These are phyloP conservation scores for Theileria parva DNA, from an alignment of 169 alveolate species.

Conservation along the genomic window DNA sequence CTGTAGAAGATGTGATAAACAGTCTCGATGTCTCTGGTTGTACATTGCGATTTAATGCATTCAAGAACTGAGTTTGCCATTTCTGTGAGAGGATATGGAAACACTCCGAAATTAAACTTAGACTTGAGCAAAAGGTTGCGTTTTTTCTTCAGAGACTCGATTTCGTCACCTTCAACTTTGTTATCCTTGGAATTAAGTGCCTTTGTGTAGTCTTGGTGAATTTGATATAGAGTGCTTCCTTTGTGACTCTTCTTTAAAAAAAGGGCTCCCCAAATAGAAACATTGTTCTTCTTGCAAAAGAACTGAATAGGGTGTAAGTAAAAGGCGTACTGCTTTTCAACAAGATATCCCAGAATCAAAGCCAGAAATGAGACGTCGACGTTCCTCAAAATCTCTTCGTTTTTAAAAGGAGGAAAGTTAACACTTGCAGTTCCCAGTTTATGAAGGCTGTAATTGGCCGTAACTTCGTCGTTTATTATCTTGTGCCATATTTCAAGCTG, in stretches of 20 bases:
- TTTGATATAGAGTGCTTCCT: neutral
- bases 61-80: conserved; percentile 37
- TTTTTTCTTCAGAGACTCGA: conserved; percentile 19
- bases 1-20: conserved; percentile 40
- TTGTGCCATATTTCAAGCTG: conserved; percentile 63
- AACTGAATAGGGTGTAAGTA: conserved; percentile 35
- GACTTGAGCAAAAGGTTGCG: conserved; percentile 20
- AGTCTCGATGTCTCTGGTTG: conserved; percentile 49
- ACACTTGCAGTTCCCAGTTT: conserved; percentile 14
- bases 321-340: conserved; percentile 49
- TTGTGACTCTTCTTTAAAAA: conserved; percentile 13
- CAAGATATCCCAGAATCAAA: conserved; percentile 48
- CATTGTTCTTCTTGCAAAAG: conserved; percentile 33
- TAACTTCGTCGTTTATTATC: conserved; percentile 10
- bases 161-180: neutral
- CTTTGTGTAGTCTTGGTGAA: conserved; percentile 22
- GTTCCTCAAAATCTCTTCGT: conserved; percentile 28
- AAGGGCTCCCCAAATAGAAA: conserved; percentile 57
- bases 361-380: conserved; percentile 40
- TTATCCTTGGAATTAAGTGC: neutral
- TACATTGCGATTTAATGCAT: conserved; percentile 31
- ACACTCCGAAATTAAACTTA: conserved; percentile 23
- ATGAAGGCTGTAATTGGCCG: neutral
- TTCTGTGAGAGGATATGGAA: conserved; percentile 37
- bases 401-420: conserved; percentile 40